Evolutionary conservation across 1,284 basidiomycete species (phyloP).

Genomic region (Porogramme epimiltina): DNA sequence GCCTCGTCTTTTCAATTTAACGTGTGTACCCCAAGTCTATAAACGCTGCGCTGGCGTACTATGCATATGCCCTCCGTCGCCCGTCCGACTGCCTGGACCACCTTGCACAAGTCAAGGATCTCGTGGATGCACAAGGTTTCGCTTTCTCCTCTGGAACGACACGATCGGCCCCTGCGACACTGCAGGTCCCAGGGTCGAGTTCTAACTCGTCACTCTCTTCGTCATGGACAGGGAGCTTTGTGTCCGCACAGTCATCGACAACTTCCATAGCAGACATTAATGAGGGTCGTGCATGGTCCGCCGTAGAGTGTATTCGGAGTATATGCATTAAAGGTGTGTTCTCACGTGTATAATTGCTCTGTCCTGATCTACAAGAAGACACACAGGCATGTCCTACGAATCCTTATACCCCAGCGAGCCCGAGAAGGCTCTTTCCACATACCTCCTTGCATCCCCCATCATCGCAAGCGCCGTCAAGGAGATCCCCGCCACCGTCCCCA

Average conservation of each 20-base stretch:
- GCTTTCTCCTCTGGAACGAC: conserved; percentile 47
- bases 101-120: conserved; percentile 56
- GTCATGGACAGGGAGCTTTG: conserved; percentile 49
- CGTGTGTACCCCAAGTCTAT: conserved; percentile 46
- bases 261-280: conserved; percentile 49
- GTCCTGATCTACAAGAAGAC: neutral
- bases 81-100: conserved; percentile 64
- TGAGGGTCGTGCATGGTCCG: conserved; percentile 67
- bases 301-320: conserved; percentile 64
- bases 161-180: conserved; percentile 40
- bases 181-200: conserved; percentile 37
- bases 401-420: conserved; percentile 49
- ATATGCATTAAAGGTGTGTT: conserved; percentile 68
- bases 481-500: conserved; percentile 41
- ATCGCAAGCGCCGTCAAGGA: conserved; percentile 52
- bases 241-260: conserved; percentile 39
- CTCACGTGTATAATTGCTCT: neutral
- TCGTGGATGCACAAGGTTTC: conserved; percentile 50
- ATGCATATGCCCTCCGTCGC: conserved; percentile 72
- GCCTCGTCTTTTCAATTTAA: conserved; percentile 8
- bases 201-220: conserved; percentile 45
- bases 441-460: conserved; percentile 56
- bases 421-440: conserved; percentile 51
- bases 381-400: conserved; percentile 53
- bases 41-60: conserved; percentile 70